These are phyloP conservation scores for Xylaria sp. DNA, from an alignment of 2,329 filamentous ascomycete genomes.

Conservation along the genomic window DNA sequence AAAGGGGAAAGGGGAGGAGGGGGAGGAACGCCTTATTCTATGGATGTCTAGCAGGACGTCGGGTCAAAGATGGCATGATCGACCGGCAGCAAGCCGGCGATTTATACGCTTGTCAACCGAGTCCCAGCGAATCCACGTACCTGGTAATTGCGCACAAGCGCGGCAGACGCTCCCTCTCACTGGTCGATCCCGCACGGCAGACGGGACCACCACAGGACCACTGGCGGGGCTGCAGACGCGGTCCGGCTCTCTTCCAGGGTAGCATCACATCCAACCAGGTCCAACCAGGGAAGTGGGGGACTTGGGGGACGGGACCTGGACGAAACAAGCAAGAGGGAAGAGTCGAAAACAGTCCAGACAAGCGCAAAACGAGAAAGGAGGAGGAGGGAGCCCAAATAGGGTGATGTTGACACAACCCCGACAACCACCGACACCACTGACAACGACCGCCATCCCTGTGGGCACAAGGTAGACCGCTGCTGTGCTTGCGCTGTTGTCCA, in stretches of 20 bases:
- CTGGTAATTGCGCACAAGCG: slow-evolving; percentile 30
- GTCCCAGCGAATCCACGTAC: slow-evolving; percentile 30
- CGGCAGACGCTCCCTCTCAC: slow-evolving; percentile 31
- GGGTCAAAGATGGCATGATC: slow-evolving; percentile 15
- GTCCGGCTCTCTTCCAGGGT: slow-evolving; percentile 29
- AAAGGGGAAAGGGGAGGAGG: neutral
- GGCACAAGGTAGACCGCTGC: neutral
- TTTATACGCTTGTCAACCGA: slow-evolving; percentile 30
- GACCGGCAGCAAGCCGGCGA: slow-evolving; percentile 17
- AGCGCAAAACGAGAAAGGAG: neutral
- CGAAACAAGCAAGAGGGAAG: neutral
- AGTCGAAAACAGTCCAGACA: neutral
- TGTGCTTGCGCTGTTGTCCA: slow-evolving; percentile 1
- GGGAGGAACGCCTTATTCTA: neutral
- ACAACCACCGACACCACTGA: slow-evolving; percentile 1
- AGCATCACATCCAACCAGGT: slow-evolving; percentile 17
- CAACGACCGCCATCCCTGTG: neutral
- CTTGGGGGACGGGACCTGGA: neutral
- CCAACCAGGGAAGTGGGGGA: slow-evolving; percentile 9
- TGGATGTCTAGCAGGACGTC: slow-evolving; percentile 10
- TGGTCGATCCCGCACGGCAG: slow-evolving; percentile 30
- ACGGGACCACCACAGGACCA: slow-evolving; percentile 19
- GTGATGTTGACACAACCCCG: slow-evolving; percentile 1
- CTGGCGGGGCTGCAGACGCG: slow-evolving; percentile 25
- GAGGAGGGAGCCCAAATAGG: neutral